Evolutionary conservation across 2,329 filamentous ascomycete species (phyloP), one percentile per base, ranked within the genome.

Genomic region (Cercospora sp.): DNA sequence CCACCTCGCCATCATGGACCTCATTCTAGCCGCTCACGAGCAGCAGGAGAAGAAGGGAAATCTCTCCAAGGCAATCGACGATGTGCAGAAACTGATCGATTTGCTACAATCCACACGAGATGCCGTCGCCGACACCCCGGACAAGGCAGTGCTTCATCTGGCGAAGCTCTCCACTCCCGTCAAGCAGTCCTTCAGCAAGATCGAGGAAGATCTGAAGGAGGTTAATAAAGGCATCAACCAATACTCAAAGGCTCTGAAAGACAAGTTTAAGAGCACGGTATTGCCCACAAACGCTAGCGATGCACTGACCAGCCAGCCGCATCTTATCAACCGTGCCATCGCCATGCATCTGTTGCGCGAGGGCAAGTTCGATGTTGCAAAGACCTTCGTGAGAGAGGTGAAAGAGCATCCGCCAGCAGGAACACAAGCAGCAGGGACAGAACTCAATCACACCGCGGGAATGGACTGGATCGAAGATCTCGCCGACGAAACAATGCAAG

Each of bases 311-410:
- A 87, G 89, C 21, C 89, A 96, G 72, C 86, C 91, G 3, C 84
- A 86, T 16, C 85, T 97, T 12, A 92, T 98, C 77, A 96, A 97
- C 81, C 89, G 94, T 66, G 94, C 95, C 6, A 96, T 99, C 74
- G 92, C 92, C 9, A 97, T 98, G 93, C 95, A 99, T 77, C 86
- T 99, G 24, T 86, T 99, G 45, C 91, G 95, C 49, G 94, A 98
- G 81, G 95, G 95, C 60, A 91, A 97, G 77, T 99, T 99, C 79
- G 86, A 85, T 24, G 94, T 97, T 2, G 94, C 94, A 12, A 89
- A 90, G 16, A 93, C 90, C 1, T 97, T 99, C 74, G 87, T 97
- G 60, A 83, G 86, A 13, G 95, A 98, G 82, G 34, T 55, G 57
- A 59, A 69, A 43, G 34, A 49, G 43, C 28, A 63, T 21, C 55